Conservation (phyloP, 768 basidiomycete genomes). For the Termitomyces sp. region DNA sequence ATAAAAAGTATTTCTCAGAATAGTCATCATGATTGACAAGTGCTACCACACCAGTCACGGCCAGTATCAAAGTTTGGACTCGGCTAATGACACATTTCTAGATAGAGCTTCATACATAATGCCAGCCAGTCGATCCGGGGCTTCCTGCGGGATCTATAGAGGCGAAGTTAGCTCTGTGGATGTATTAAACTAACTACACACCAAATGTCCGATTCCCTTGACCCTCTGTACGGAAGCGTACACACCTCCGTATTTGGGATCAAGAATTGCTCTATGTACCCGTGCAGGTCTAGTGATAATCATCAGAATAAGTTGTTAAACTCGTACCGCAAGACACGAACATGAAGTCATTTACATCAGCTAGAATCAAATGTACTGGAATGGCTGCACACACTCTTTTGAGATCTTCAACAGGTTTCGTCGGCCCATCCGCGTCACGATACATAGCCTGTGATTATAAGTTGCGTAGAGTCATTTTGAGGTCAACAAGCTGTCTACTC, state of each 20-base stretch:
- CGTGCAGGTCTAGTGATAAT: conserved; percentile 23
- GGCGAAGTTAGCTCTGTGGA: neutral
- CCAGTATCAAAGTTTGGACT: conserved; percentile 10
- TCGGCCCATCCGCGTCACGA: conserved; percentile 50
- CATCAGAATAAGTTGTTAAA: neutral
- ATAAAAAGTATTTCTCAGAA: neutral
- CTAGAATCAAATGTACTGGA: conserved; percentile 55
- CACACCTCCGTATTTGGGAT: conserved; percentile 23
- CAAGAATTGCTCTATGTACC: conserved; percentile 28
- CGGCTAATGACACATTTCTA: neutral
- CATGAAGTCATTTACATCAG: conserved; percentile 51
- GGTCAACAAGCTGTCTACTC: conserved; percentile 17
- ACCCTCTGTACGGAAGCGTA: conserved; percentile 27
- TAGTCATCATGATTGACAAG: too few relatives aligned
- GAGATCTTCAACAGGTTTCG: conserved; percentile 48
- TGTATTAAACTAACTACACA: conserved; percentile 7
- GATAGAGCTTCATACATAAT: conserved; percentile 16
- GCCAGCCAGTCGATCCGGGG: conserved; percentile 20
- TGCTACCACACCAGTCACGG: neutral
- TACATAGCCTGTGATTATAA: conserved; percentile 55
- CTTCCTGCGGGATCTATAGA: conserved; percentile 22
- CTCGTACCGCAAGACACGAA: conserved; percentile 22
- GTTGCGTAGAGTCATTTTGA: neutral
- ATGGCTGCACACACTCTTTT: conserved; percentile 33
- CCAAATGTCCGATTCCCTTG: conserved; percentile 26